Percentiles rank a stretch among this genome's conserved stretches.
These are phyloP conservation scores for Xylariaceae sp. DNA, from an alignment of 2,329 filamentous ascomycete species.

Conservation along the genomic window DNA sequence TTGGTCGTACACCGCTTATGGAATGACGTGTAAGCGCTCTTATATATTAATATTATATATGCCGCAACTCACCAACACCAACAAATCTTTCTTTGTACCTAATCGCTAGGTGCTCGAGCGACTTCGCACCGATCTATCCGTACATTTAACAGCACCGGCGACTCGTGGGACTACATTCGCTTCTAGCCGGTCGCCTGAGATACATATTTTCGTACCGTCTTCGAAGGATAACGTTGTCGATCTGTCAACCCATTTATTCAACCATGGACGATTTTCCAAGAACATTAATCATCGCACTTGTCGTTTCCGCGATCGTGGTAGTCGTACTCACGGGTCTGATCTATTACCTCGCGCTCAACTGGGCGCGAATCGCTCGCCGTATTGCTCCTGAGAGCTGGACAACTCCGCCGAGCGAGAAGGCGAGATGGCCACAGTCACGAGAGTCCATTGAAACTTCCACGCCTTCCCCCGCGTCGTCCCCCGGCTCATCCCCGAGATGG, in stretches of 20 bases:
- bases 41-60: neutral
- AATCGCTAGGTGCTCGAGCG: too few relatives aligned
- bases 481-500: constrained; percentile 1
- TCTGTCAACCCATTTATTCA: neutral
- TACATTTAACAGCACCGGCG: too few relatives aligned
- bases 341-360: constrained; percentile 23
- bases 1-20: neutral
- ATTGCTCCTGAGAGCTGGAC: constrained; percentile 11
- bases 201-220: neutral
- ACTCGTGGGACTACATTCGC: neutral
- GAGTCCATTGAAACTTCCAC: constrained; percentile 14
- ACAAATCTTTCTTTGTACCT: too few relatives aligned
- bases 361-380: constrained; percentile 15
- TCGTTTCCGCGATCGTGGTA: constrained; percentile 16
- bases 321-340: constrained; percentile 8
- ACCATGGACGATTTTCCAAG: constrained; percentile 22
- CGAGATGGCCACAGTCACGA: constrained; percentile 20
- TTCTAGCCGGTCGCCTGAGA: neutral
- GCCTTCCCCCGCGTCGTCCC: constrained; percentile 9
- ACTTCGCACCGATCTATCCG: neutral
- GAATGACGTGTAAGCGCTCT: neutral
- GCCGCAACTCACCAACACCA: too few relatives aligned
- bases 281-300: constrained; percentile 22
- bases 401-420: constrained; percentile 19
- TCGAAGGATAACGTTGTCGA: neutral